Percentiles rank a stretch among this genome's conserved stretches.
Evolutionary conservation across 306 rosid genomes (phyloP).

Genomic region (Betula pendula): DNA sequence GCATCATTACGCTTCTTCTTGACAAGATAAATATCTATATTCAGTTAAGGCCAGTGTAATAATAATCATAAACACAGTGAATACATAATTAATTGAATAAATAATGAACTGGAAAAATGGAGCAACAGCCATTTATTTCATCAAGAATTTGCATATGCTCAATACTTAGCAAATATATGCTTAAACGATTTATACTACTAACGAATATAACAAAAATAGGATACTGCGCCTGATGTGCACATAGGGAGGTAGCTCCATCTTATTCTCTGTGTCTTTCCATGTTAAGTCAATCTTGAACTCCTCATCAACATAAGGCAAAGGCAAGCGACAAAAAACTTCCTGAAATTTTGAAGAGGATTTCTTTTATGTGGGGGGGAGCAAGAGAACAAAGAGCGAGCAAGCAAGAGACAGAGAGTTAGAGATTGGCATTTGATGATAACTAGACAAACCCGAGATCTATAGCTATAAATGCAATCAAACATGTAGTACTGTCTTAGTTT

Average conservation of each 20-base stretch:
- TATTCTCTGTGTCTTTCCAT: conserved; percentile 72
- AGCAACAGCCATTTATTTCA: conserved; percentile 1
- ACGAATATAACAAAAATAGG: conserved; percentile 34
- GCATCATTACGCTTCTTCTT: conserved; percentile 78
- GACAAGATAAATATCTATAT: conserved; percentile 70
- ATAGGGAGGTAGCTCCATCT: conserved; percentile 76
- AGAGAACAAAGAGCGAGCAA: conserved; percentile 16
- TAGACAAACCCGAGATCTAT: background rate
- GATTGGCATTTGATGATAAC: background rate
- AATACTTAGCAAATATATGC: conserved; percentile 3
- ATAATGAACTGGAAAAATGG: background rate
- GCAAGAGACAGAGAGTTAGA: background rate
- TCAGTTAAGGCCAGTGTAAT: conserved; percentile 47
- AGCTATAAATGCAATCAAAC: background rate
- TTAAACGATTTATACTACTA: conserved; percentile 13
- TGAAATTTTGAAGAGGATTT: conserved; percentile 23
- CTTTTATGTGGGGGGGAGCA: background rate
- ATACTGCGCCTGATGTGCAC: conserved; percentile 85
- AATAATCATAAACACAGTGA: conserved; percentile 7
- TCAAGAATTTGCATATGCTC: conserved; percentile 11
- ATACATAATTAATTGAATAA: too few species aligned
- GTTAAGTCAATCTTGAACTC: conserved; percentile 79
- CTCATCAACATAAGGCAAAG: conserved; percentile 67
- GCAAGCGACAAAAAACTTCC: conserved; percentile 76
- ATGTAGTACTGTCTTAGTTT: background rate